A percentile compares a stretch with the other conserved stretches of the same genome.
Evolutionary conservation across 495 filamentous ascomycete species (phyloP).

Genomic region (Aspergillus steynii): DNA sequence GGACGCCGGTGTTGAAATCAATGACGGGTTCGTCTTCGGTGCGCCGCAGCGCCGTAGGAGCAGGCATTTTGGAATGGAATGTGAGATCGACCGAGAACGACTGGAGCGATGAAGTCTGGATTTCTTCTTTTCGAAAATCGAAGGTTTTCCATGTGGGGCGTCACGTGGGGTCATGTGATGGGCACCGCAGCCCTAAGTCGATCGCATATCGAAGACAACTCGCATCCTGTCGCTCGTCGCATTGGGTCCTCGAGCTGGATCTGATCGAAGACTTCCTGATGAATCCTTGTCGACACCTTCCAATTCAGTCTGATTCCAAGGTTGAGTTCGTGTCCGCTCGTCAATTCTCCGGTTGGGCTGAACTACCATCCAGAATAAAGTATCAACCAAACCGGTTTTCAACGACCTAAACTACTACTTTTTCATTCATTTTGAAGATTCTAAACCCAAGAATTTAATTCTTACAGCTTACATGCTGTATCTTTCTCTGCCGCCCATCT

Average conservation of each 20-base stretch:
- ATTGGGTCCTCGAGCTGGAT: too few species aligned
- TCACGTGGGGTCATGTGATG: background rate
- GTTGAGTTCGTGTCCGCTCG: too few species aligned
- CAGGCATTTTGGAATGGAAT: background rate
- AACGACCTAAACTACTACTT: background rate
- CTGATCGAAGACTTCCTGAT: too few species aligned
- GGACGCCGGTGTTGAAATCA: background rate
- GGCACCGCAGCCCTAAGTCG: background rate
- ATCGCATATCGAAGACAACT: too few species aligned
- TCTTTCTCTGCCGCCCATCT: background rate
- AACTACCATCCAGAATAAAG: too few species aligned
- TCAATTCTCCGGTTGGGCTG: too few species aligned
- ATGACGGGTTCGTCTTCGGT: background rate
- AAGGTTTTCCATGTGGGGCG: background rate
- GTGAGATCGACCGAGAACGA: background rate
- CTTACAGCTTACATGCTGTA: background rate
- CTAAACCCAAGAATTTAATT: background rate
- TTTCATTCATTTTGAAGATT: background rate
- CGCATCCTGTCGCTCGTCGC: too few species aligned
- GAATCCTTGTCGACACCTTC: too few species aligned
- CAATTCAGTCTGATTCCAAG: too few species aligned
- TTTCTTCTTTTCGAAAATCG: background rate
- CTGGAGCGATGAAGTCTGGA: background rate
- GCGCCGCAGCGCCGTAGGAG: background rate
- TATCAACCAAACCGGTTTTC: background rate